Percentiles rank a stretch among this genome's conserved stretches.
phyloP scores from a whole-genome alignment of 2,329 filamentous ascomycete genomes.

The Pseudogymnoascus sp. region DNA sequence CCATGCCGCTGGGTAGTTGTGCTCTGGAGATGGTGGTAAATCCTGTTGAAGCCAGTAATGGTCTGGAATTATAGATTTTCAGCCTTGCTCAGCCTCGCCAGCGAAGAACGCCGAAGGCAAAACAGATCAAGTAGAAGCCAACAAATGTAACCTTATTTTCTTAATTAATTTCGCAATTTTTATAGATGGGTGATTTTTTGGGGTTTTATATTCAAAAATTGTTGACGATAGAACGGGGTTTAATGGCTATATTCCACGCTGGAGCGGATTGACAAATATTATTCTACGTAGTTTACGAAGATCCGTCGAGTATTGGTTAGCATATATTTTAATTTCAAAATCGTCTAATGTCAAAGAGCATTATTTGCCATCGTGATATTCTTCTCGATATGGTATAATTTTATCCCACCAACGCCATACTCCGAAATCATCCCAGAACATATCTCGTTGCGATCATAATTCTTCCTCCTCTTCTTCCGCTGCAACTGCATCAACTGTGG shows the following conservation, averaged over 20 bases:
- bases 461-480: slow-evolving; percentile 4
- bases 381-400: slow-evolving; percentile 12
- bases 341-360: neutral
- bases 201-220: neutral
- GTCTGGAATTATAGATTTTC: slow-evolving; percentile 2
- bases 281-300: neutral
- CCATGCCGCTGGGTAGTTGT: slow-evolving; percentile 41
- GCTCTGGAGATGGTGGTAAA: neutral
- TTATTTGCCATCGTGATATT: slow-evolving; percentile 10
- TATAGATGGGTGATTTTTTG: neutral
- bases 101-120: neutral
- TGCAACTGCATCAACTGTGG: neutral
- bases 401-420: slow-evolving; percentile 9
- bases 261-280: neutral
- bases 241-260: neutral
- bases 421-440: neutral
- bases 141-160: neutral
- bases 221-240: neutral
- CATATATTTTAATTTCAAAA: neutral
- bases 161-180: neutral
- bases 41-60: neutral
- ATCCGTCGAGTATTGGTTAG: neutral
- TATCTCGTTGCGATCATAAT: slow-evolving; percentile 8
- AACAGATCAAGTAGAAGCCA: neutral
- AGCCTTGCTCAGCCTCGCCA: neutral